Percentiles rank a stretch among this genome's conserved stretches.
phyloP scores from a whole-genome alignment of 257 asterid species.

The Primulina eburnea region DNA sequence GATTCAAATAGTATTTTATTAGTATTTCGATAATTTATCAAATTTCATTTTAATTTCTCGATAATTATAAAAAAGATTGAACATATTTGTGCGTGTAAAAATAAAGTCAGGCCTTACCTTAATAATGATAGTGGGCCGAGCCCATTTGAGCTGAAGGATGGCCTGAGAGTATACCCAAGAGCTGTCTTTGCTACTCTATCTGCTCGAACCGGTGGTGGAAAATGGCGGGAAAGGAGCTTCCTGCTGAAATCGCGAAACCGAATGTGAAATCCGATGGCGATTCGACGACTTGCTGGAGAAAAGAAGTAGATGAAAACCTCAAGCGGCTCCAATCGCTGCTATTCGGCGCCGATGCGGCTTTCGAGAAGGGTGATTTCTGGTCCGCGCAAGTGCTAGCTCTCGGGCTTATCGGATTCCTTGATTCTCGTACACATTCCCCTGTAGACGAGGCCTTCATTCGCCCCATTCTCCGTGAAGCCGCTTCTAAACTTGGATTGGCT shows the following conservation, averaged over 20 bases:
- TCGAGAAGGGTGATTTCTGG: constrained; percentile 67
- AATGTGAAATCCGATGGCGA: constrained; percentile 37
- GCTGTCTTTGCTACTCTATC: too few species aligned
- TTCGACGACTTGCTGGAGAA: constrained; percentile 69
- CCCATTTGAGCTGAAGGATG: too few species aligned
- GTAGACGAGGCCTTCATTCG: constrained; percentile 67
- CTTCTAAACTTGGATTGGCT: constrained; percentile 60
- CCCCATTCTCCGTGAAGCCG: constrained; percentile 84
- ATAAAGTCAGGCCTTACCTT: too few species aligned
- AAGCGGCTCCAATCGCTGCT: constrained; percentile 83
- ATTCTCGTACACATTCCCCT: constrained; percentile 63
- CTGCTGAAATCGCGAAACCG: constrained; percentile 22
- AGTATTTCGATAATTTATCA: too few species aligned
- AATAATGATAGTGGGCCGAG: too few species aligned
- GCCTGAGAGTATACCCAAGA: too few species aligned
- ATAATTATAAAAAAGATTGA: too few species aligned
- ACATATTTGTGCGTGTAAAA: too few species aligned
- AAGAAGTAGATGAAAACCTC: constrained; percentile 68
- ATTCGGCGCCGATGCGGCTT: constrained; percentile 77
- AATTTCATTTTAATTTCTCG: too few species aligned
- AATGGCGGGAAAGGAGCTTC: constrained; percentile 78
- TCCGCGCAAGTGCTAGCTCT: constrained; percentile 69
- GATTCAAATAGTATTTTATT: too few species aligned
- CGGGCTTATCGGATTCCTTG: constrained; percentile 87
- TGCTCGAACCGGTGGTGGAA: neutral